phyloP scores from a whole-genome alignment of 768 basidiomycete genomes.

The Rhizopogon vesiculosus region DNA sequence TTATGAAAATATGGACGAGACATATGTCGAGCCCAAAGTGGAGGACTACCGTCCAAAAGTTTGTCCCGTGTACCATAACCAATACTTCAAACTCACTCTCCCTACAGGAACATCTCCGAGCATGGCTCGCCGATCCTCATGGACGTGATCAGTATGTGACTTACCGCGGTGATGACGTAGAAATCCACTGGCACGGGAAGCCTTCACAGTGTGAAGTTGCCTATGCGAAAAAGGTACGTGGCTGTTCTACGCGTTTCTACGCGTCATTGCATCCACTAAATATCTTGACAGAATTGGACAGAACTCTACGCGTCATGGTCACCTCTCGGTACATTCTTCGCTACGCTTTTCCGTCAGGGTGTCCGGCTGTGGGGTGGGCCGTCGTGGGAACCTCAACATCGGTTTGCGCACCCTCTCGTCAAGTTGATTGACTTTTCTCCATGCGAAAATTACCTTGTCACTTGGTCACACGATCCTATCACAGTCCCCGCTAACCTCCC shows the following conservation, averaged over 20 bases:
- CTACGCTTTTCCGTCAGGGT: conserved; percentile 92
- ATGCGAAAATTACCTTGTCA: conserved; percentile 93
- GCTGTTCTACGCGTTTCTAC: conserved; percentile 9
- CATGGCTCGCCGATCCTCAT: conserved; percentile 89
- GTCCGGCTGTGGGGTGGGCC: conserved; percentile 94
- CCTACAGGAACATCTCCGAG: conserved; percentile 84
- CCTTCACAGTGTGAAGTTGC: conserved; percentile 82
- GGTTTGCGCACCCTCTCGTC: conserved; percentile 93
- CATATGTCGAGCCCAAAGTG: conserved; percentile 66
- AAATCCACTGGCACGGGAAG: conserved; percentile 90
- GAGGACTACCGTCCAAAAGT: conserved; percentile 79
- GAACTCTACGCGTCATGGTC: conserved; percentile 98
- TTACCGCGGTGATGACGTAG: conserved; percentile 87
- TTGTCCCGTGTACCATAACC: not conserved
- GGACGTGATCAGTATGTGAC: conserved; percentile 96
- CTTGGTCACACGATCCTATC: conserved; percentile 95
- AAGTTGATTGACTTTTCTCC: conserved; percentile 97
- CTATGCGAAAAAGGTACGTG: conserved; percentile 63
- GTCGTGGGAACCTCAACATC: conserved; percentile 83
- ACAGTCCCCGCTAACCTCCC: conserved; percentile 74
- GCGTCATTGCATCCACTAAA: conserved; percentile 6
- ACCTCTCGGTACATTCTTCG: conserved; percentile 90
- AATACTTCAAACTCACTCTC: conserved; percentile 1
- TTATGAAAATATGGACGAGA: conserved; percentile 72
- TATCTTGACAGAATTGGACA: conserved; percentile 75